Evolutionary conservation across 495 filamentous ascomycete genomes (phyloP).

Genomic region (Penicillium nucicola): DNA sequence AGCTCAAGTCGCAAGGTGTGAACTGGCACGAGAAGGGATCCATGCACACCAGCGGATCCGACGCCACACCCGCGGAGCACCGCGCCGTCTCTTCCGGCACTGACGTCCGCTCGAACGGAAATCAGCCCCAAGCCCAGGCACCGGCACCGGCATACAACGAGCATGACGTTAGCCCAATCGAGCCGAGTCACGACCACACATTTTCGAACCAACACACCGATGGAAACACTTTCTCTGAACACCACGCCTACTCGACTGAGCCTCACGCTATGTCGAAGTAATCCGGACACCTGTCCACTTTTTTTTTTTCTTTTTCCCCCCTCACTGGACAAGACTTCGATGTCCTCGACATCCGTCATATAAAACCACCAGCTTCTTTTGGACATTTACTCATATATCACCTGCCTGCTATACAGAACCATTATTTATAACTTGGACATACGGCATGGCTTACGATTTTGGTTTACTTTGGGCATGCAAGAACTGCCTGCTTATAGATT

Average conservation of each 20-base stretch:
- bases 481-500: background rate
- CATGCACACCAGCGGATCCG: background rate
- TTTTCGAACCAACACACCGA: background rate
- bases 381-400: constrained; percentile 1
- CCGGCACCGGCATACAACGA: background rate
- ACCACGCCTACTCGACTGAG: background rate
- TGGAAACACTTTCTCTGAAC: background rate
- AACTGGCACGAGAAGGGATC: constrained; percentile 19
- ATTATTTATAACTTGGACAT: background rate
- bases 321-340: background rate
- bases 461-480: background rate
- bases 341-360: background rate
- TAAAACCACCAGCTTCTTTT: background rate
- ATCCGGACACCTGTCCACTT: background rate
- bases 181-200: too few relatives aligned
- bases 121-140: background rate
- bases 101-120: background rate
- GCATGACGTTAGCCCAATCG: background rate
- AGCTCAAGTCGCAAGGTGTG: constrained; percentile 28
- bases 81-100: background rate
- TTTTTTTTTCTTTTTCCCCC: background rate
- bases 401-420: background rate
- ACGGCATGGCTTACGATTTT: background rate
- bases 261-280: background rate
- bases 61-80: background rate